A percentile compares a stretch with the other conserved stretches of the same genome.
These are phyloP conservation scores for Scutellaria barbata DNA, from an alignment of 257 asterid genomes.

Conservation along the genomic window DNA sequence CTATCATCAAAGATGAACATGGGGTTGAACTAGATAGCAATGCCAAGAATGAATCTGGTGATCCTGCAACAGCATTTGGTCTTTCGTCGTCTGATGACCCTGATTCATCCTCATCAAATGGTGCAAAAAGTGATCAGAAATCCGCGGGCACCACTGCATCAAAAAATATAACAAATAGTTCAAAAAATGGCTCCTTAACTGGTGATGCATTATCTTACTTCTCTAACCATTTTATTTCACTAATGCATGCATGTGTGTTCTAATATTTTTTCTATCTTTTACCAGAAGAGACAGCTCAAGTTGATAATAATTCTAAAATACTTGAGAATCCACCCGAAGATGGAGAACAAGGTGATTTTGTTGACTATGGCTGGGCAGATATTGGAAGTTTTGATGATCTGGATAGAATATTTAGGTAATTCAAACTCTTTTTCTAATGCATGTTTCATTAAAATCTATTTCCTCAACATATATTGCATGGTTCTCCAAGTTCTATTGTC, in stretches of 20 bases:
- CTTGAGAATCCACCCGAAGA: constrained; percentile 61
- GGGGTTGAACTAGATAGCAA: constrained; percentile 44
- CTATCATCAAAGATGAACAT: constrained; percentile 42
- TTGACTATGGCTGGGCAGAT: constrained; percentile 83
- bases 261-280: constrained; percentile 31
- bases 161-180: constrained; percentile 39
- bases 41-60: constrained; percentile 46
- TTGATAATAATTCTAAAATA: constrained; percentile 52
- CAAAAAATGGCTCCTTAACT: constrained; percentile 40
- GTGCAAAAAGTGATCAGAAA: constrained; percentile 45
- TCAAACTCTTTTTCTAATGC: constrained; percentile 28
- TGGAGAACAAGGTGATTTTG: constrained; percentile 68
- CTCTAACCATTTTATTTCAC: constrained; percentile 9
- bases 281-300: constrained; percentile 53
- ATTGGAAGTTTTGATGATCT: constrained; percentile 95
- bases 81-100: constrained; percentile 46
- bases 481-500: neutral
- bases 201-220: constrained; percentile 43
- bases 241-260: constrained; percentile 19
- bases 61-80: constrained; percentile 42
- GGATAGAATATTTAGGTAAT: constrained; percentile 88
- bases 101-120: constrained; percentile 47
- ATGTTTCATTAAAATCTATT: constrained; percentile 26
- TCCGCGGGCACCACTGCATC: constrained; percentile 41
- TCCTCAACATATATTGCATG: neutral